A percentile compares a stretch with the other conserved stretches of the same genome.
Evolutionary conservation across 2,329 filamentous ascomycete species (phyloP).

Genomic region (Botryotinia narcissicola): DNA sequence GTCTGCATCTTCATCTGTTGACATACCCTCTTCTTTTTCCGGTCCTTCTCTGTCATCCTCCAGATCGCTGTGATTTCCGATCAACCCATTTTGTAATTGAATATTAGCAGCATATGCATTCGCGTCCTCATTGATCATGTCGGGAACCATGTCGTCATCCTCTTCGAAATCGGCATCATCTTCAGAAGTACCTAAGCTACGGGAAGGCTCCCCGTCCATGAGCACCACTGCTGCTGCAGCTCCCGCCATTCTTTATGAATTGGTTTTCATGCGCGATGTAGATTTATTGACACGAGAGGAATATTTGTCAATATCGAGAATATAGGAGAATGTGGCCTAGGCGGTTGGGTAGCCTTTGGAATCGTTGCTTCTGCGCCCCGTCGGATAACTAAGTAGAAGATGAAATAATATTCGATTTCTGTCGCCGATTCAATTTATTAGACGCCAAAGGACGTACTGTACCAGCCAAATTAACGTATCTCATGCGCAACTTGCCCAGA

Average conservation of each 20-base stretch:
- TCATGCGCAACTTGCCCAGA: conserved; percentile 16
- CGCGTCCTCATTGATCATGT: conserved; percentile 33
- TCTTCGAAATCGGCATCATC: conserved; percentile 41
- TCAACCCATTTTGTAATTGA: conserved; percentile 38
- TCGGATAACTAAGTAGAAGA: background rate
- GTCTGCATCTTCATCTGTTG: conserved; percentile 38
- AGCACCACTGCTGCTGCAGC: conserved; percentile 25
- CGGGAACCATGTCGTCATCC: conserved; percentile 35
- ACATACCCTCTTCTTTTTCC: conserved; percentile 36
- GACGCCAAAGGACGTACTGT: background rate
- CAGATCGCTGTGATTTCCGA: conserved; percentile 28
- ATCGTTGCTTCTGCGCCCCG: conserved; percentile 10
- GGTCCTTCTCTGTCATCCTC: conserved; percentile 27
- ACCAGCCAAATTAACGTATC: background rate
- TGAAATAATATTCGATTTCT: background rate
- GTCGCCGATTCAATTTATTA: background rate
- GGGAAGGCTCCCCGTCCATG: conserved; percentile 37
- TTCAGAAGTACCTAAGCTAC: conserved; percentile 38
- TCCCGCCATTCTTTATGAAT: conserved; percentile 20
- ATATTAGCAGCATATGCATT: conserved; percentile 39
- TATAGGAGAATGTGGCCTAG: background rate
- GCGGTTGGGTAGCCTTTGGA: background rate
- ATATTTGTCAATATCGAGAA: background rate
- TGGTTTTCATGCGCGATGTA: conserved; percentile 18
- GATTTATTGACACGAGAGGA: background rate